Percentiles rank a stretch among this genome's conserved stretches.
Evolutionary conservation across 176 grass and related monocot species (phyloP).

Genomic region (Paspalum notatum): DNA sequence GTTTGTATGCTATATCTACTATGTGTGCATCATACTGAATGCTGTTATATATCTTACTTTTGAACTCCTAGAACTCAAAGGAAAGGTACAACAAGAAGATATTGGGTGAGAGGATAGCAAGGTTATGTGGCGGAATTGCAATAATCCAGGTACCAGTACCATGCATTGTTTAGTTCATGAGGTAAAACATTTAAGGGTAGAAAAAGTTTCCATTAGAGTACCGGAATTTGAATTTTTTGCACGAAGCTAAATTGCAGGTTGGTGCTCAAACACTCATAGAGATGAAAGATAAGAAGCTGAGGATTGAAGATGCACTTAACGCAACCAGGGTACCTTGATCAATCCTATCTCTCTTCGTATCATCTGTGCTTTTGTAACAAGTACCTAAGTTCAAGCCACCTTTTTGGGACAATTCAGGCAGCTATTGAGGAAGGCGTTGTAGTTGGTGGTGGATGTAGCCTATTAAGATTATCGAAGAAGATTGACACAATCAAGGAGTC

Average conservation of each 20-base stretch:
- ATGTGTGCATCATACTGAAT: neutral
- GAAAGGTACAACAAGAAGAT: conserved; percentile 89
- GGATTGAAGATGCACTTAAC: conserved; percentile 94
- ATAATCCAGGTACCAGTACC: conserved; percentile 81
- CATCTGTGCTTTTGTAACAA: conserved; percentile 18
- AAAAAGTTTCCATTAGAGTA: conserved; percentile 11
- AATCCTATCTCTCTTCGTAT: conserved; percentile 1
- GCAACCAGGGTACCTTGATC: conserved; percentile 74
- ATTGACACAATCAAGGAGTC: conserved; percentile 76
- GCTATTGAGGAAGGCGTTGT: conserved; percentile 98
- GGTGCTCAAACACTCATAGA: conserved; percentile 94
- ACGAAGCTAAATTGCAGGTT: conserved; percentile 60
- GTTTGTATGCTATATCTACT: neutral
- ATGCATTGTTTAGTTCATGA: conserved; percentile 20
- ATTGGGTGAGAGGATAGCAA: conserved; percentile 91
- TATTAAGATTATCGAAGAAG: conserved; percentile 86
- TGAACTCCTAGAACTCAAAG: conserved; percentile 57
- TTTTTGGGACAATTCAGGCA: conserved; percentile 56
- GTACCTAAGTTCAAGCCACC: neutral
- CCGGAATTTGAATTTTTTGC: conserved; percentile 26
- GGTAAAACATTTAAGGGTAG: neutral
- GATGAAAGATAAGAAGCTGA: conserved; percentile 95
- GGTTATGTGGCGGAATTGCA: conserved; percentile 81
- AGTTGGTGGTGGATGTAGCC: conserved; percentile 89
- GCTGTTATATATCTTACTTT: conserved; percentile 12